These are phyloP conservation scores for Curvularia eragrostidis DNA, from an alignment of 2,329 filamentous ascomycete genomes.

Conservation along the genomic window DNA sequence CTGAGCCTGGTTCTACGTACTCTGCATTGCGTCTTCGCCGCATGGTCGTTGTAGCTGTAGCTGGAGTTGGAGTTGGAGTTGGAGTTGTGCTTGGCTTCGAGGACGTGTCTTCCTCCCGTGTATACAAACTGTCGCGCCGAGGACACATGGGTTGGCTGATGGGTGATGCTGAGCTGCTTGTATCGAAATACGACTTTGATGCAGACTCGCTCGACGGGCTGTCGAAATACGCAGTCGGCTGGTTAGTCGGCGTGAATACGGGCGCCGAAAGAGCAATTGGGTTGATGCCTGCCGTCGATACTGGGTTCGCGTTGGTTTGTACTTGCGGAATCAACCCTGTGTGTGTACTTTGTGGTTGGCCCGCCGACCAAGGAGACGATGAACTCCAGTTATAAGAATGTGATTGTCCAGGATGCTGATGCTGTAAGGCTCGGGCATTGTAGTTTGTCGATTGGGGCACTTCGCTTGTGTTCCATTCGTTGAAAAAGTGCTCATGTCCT, in stretches of 20 bases:
- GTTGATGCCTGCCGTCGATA: neutral
- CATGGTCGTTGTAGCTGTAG: neutral
- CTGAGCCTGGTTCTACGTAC: conserved; percentile 34
- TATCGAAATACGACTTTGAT: neutral
- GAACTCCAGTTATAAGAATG: neutral
- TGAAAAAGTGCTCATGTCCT: neutral
- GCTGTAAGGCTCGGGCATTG: neutral
- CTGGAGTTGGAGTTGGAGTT: neutral
- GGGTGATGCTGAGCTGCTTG: neutral
- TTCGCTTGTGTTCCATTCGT: neutral
- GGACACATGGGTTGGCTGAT: neutral
- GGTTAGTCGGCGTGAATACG: neutral
- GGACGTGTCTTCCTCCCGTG: neutral
- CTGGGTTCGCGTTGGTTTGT: neutral
- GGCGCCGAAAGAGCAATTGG: neutral
- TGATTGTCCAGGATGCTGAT: neutral
- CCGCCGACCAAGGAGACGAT: neutral
- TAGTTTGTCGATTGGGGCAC: neutral
- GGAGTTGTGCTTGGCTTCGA: neutral
- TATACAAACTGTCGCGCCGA: neutral
- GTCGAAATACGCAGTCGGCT: neutral
- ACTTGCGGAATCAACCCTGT: neutral
- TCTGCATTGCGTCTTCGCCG: conserved; percentile 27
- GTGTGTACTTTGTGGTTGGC: neutral
- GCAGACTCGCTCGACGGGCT: neutral